Conservation (phyloP, 495 filamentous ascomycete species). For the Neurospora intermedia region DNA sequence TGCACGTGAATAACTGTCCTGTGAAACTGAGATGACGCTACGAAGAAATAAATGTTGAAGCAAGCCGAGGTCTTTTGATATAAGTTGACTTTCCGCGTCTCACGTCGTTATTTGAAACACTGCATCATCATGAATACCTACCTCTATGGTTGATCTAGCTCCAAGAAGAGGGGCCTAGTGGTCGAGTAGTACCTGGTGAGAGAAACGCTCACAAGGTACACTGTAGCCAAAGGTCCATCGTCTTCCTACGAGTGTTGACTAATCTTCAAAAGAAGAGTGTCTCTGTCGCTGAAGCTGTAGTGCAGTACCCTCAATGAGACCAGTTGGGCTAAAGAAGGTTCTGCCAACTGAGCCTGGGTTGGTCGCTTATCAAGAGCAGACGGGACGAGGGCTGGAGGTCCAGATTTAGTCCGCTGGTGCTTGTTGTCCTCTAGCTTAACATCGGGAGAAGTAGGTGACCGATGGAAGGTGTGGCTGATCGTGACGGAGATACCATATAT, state of each 20-base stretch:
- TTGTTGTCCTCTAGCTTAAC: neutral
- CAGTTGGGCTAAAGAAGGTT: neutral
- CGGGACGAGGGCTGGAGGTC: neutral
- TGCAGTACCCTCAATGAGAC: neutral
- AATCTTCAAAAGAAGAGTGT: neutral
- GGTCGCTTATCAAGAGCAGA: neutral
- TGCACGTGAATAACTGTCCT: too few species aligned
- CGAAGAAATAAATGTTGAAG: too few species aligned
- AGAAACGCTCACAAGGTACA: neutral
- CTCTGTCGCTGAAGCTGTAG: neutral
- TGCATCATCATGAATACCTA: too few species aligned
- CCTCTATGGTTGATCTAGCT: neutral
- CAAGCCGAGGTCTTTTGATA: too few species aligned
- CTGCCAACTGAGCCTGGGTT: neutral
- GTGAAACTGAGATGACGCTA: too few species aligned
- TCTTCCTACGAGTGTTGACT: neutral
- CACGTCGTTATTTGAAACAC: too few species aligned
- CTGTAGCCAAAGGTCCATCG: neutral
- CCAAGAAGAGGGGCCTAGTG: neutral
- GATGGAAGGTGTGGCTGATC: neutral
- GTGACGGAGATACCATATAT: too few species aligned
- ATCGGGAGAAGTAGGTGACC: neutral
- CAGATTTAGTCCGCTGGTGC: neutral
- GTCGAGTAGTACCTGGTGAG: neutral
- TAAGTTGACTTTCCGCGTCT: too few species aligned